phyloP scores from a whole-genome alignment of 176 grass and related monocot genomes.

The Aegilops longissima region DNA sequence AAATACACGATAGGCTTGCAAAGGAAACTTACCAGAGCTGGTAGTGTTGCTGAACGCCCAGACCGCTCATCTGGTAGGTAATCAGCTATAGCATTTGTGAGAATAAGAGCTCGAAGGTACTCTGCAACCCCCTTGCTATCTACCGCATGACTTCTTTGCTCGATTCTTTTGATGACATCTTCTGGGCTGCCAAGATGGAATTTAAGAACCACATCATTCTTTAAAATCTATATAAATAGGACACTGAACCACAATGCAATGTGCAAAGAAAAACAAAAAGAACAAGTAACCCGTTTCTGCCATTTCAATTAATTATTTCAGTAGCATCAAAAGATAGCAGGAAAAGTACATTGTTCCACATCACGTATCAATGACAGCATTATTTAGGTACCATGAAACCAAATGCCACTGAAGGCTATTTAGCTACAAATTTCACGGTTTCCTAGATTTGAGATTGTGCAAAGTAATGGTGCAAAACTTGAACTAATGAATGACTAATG shows the following conservation, averaged over 20 bases:
- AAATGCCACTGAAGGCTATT: neutral
- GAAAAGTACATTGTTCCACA: conserved; percentile 2
- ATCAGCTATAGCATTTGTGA: conserved; percentile 79
- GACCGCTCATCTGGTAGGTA: conserved; percentile 87
- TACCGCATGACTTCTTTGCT: conserved; percentile 88
- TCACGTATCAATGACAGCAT: neutral
- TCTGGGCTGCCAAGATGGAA: conserved; percentile 58
- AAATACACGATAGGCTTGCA: neutral
- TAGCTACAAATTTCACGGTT: neutral
- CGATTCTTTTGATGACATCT: conserved; percentile 86
- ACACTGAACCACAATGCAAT: neutral
- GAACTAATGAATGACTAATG: neutral
- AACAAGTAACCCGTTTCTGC: neutral
- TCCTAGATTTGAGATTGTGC: neutral
- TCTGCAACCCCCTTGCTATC: conserved; percentile 90
- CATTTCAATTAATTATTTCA: neutral
- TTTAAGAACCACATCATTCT: conserved; percentile 18
- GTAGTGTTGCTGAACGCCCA: conserved; percentile 78
- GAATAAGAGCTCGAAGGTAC: conserved; percentile 90
- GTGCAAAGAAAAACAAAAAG: neutral
- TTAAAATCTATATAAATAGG: neutral
- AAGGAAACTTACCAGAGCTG: conserved; percentile 69
- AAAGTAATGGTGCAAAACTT: neutral
- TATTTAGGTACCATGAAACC: neutral
- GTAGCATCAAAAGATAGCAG: conserved; percentile 5